These are phyloP conservation scores for Aspergillus pseudoviridinutans DNA, from an alignment of 2,329 filamentous ascomycete species.

Conservation along the genomic window DNA sequence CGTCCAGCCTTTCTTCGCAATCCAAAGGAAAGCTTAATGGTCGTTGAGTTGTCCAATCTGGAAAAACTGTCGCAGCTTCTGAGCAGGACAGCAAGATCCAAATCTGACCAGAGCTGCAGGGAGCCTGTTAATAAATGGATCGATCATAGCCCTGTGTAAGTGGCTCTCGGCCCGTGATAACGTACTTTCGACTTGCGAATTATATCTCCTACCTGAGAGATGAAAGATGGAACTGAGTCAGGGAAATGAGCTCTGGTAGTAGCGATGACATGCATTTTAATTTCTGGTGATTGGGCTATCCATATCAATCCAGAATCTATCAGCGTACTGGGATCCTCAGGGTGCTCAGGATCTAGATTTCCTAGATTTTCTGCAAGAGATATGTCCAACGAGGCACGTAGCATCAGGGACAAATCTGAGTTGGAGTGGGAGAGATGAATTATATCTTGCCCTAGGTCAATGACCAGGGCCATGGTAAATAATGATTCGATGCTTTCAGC, in stretches of 20 bases:
- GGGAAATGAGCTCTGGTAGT: slow-evolving; percentile 3
- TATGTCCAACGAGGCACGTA: slow-evolving; percentile 18
- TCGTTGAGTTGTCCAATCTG: slow-evolving; percentile 1
- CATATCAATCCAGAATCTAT: slow-evolving; percentile 18
- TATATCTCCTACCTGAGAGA: slow-evolving; percentile 16
- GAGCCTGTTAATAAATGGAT: not conserved
- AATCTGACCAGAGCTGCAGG: slow-evolving; percentile 29
- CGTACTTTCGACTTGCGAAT: slow-evolving; percentile 25
- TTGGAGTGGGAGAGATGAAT: slow-evolving; percentile 6
- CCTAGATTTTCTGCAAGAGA: not conserved
- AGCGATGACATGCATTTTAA: slow-evolving; percentile 20
- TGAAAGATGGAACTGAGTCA: slow-evolving; percentile 4
- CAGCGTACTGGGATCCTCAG: slow-evolving; percentile 1
- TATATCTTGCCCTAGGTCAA: slow-evolving; percentile 19
- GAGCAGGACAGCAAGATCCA: slow-evolving; percentile 22
- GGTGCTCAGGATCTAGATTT: not conserved
- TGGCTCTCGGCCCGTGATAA: not conserved
- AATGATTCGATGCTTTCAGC: not conserved
- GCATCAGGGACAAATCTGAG: slow-evolving; percentile 16
- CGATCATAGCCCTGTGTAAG: not conserved
- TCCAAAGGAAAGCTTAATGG: slow-evolving; percentile 18
- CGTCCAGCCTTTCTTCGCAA: slow-evolving; percentile 11
- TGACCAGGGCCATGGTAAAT: slow-evolving; percentile 17
- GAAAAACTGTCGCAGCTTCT: slow-evolving; percentile 13
- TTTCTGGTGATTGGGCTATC: slow-evolving; percentile 25